Evolutionary conservation across 306 rosid genomes (phyloP).

Genomic region (Vigna mungo): DNA sequence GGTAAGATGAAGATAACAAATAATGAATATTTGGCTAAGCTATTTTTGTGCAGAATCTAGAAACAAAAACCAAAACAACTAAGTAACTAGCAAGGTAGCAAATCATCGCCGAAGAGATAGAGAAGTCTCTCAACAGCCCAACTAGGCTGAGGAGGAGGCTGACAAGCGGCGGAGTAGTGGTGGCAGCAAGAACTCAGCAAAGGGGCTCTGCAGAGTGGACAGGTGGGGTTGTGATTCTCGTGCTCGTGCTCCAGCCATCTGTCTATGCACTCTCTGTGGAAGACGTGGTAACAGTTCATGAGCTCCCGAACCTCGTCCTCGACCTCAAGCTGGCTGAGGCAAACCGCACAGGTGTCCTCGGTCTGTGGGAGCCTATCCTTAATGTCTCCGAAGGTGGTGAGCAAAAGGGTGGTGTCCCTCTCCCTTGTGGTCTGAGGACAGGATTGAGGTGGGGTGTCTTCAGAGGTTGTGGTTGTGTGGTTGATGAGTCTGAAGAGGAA

Average conservation of each 20-base stretch:
- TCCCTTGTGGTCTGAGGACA: conserved; percentile 45
- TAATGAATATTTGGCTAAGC: conserved; percentile 43
- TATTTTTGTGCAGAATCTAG: not conserved
- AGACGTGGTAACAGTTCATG: conserved; percentile 76
- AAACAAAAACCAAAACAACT: too few relatives aligned
- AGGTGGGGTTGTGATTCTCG: conserved; percentile 56
- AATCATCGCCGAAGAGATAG: conserved; percentile 87
- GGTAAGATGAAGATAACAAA: not conserved
- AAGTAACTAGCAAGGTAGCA: conserved; percentile 41
- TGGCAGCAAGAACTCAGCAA: conserved; percentile 49
- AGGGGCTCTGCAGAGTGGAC: conserved; percentile 85
- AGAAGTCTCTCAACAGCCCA: conserved; percentile 91
- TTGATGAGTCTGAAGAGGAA: conserved; percentile 52
- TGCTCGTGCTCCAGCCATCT: conserved; percentile 68
- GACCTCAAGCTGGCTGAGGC: conserved; percentile 58
- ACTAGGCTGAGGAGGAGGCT: conserved; percentile 64
- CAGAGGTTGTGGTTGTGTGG: conserved; percentile 19
- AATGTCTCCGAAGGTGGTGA: conserved; percentile 66
- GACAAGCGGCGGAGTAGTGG: conserved; percentile 33
- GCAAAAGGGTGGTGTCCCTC: conserved; percentile 42
- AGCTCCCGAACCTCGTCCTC: conserved; percentile 74
- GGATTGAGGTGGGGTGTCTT: conserved; percentile 1
- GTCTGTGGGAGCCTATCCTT: conserved; percentile 49
- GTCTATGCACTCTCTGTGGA: conserved; percentile 82
- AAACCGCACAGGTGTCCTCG: conserved; percentile 74